Evolutionary conservation across 2,329 filamentous ascomycete genomes (phyloP), one percentile per base, ranked within the genome.

Genomic region (Didymella sp.): DNA sequence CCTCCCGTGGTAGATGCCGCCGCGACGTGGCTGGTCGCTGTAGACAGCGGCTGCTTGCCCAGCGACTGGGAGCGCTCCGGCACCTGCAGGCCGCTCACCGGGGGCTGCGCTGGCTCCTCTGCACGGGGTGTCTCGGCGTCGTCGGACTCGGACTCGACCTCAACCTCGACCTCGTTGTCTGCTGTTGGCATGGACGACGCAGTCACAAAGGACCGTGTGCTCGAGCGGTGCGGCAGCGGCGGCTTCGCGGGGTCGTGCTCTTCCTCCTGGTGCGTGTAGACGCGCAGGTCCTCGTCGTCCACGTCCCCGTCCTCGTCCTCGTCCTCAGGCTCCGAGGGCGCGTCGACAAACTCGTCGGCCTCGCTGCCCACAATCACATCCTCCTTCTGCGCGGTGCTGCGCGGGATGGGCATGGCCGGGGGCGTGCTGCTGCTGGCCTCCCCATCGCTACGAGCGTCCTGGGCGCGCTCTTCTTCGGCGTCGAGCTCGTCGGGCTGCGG

Each of bases 401-500:
- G 69, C 2, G 76, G 73, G 2, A 75, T 62, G 17, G 59, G 56
- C 27, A 77, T 38, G 28, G 72, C 69, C 33, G 73, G 67, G 12
- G 71, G 68, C 24, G 65, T 51, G 25, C 66, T 60, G 2, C 64
- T 58, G 17, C 58, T 69, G 11, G 62, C 65, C 43, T 37, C 5
- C 33, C 7, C 33, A 37, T 12, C 3, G 33, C 35, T n/a, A n/a
- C n/a, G n/a, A n/a, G n/a, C 43, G 4, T 58, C 33, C 21, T 58
- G 56, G 15, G 51, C 58, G 15, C 56, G 62, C 31, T 67, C 66
- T 11, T 73, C 69, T 5, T 71, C 73, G 8, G 61, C 71, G 4
- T 72, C 64, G 8, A 73, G 58, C 33, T 76, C 70, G 6, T 74
- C 71, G 6, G 78, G 78, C 58, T 78, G 78, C 17, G 76, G 77